Percentiles rank a stretch among this genome's conserved stretches.
Conservation (phyloP, 2,329 filamentous ascomycete genomes). For the Fusarium sp. region DNA sequence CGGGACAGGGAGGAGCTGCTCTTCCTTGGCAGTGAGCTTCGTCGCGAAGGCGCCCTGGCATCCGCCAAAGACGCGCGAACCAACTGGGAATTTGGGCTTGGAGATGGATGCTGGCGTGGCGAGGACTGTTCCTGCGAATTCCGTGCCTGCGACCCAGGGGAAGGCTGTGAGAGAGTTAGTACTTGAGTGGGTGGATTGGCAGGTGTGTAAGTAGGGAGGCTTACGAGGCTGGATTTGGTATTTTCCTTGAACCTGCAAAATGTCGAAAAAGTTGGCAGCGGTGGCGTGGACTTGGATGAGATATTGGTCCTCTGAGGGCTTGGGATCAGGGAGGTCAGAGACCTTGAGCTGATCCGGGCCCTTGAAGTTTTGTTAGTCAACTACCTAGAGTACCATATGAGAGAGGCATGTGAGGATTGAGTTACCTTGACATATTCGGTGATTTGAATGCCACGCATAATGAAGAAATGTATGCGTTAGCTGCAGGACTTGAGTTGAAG, state of each 20-base stretch:
- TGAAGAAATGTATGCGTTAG: slow-evolving; percentile 41
- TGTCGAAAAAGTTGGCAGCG: slow-evolving; percentile 96
- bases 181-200: too few species aligned
- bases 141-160: slow-evolving; percentile 86
- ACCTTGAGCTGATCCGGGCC: slow-evolving; percentile 82
- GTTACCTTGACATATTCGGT: slow-evolving; percentile 77
- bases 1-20: slow-evolving; percentile 76
- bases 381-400: neutral
- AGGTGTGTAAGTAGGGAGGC: slow-evolving; percentile 20
- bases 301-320: slow-evolving; percentile 77
- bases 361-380: slow-evolving; percentile 53
- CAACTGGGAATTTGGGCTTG: slow-evolving; percentile 73
- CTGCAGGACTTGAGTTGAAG: neutral
- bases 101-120: slow-evolving; percentile 65
- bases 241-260: slow-evolving; percentile 93
- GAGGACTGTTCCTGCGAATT: slow-evolving; percentile 84
- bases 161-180: slow-evolving; percentile 59
- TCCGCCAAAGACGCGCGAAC: slow-evolving; percentile 87
- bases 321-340: slow-evolving; percentile 76
- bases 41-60: slow-evolving; percentile 88
- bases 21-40: slow-evolving; percentile 73
- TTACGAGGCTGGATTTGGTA: slow-evolving; percentile 87
- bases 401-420: neutral
- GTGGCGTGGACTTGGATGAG: slow-evolving; percentile 86
- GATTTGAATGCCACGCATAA: slow-evolving; percentile 79